Evolutionary conservation across 352 stramenopile species (phyloP).

Genomic region (Albugo candida): DNA sequence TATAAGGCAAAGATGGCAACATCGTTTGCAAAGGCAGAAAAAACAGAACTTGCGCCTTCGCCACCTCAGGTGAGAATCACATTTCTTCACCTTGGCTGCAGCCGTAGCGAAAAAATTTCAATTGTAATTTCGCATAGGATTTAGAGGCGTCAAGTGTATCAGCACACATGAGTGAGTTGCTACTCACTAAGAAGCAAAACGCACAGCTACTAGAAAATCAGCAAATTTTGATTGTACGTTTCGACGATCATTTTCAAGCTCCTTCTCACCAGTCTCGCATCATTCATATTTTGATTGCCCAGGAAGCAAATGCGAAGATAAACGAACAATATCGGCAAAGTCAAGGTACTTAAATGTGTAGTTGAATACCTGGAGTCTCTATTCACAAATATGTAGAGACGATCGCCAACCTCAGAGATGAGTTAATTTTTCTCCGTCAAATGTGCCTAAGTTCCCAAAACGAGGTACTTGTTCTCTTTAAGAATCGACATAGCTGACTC

Average conservation of each 20-base stretch:
- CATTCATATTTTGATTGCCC: not conserved
- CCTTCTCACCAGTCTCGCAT: not conserved
- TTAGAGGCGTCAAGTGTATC: constrained; percentile 27
- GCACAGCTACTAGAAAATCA: constrained; percentile 32
- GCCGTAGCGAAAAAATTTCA: constrained; percentile 18
- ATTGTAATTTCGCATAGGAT: not conserved
- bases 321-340: constrained; percentile 49
- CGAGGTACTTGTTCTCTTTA: constrained; percentile 21
- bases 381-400: constrained; percentile 16
- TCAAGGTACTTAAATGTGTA: constrained; percentile 12
- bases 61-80: constrained; percentile 57
- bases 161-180: constrained; percentile 64
- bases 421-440: constrained; percentile 63
- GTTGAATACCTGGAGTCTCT: too few relatives aligned
- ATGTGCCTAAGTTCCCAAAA: constrained; percentile 65
- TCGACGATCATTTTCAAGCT: not conserved
- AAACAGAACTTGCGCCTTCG: constrained; percentile 18
- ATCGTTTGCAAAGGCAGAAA: not conserved
- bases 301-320: constrained; percentile 44
- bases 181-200: constrained; percentile 49
- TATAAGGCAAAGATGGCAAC: not conserved
- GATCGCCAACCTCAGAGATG: constrained; percentile 44
- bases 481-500: too few relatives aligned
- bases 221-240: constrained; percentile 14
- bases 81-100: constrained; percentile 9